phyloP scores from a whole-genome alignment of 305 asterid genomes.

The Lippia alba region DNA sequence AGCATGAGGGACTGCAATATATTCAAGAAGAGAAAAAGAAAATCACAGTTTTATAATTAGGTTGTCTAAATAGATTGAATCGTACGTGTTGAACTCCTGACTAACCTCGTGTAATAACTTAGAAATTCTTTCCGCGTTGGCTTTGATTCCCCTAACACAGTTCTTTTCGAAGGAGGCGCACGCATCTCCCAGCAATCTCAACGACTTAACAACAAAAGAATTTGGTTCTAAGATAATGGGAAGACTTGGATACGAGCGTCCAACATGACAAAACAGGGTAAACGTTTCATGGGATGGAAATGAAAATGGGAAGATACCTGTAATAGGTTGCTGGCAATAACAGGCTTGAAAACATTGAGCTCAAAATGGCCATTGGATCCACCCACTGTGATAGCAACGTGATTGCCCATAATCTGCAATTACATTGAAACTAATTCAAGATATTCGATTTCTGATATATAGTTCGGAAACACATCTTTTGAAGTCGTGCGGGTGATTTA shows the following conservation, averaged over 20 bases:
- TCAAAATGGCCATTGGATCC: slow-evolving; percentile 97
- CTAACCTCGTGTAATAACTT: slow-evolving; percentile 85
- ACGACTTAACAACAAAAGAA: slow-evolving; percentile 50
- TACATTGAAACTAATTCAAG: background rate
- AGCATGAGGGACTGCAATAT: slow-evolving; percentile 93
- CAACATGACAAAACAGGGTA: background rate
- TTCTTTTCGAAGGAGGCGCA: slow-evolving; percentile 94
- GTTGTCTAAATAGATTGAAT: slow-evolving; percentile 21
- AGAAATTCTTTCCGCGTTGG: slow-evolving; percentile 79
- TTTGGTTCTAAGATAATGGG: too few relatives aligned
- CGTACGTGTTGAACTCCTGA: slow-evolving; percentile 24
- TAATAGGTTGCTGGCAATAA: slow-evolving; percentile 85
- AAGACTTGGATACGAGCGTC: too few relatives aligned
- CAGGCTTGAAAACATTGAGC: slow-evolving; percentile 90
- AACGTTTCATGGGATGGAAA: background rate
- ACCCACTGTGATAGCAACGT: slow-evolving; percentile 82
- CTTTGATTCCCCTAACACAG: slow-evolving; percentile 88
- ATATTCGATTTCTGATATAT: too few relatives aligned
- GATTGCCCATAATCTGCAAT: slow-evolving; percentile 92
- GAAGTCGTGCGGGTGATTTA: slow-evolving; percentile 12
- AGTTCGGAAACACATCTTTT: slow-evolving; percentile 2
- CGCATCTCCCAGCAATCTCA: slow-evolving; percentile 93
- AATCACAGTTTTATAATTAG: background rate
- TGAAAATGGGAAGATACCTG: slow-evolving; percentile 56
- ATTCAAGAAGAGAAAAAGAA: too few relatives aligned